phyloP scores from a whole-genome alignment of 2,329 filamentous ascomycete species.

The Colletotrichum euphorbiae region DNA sequence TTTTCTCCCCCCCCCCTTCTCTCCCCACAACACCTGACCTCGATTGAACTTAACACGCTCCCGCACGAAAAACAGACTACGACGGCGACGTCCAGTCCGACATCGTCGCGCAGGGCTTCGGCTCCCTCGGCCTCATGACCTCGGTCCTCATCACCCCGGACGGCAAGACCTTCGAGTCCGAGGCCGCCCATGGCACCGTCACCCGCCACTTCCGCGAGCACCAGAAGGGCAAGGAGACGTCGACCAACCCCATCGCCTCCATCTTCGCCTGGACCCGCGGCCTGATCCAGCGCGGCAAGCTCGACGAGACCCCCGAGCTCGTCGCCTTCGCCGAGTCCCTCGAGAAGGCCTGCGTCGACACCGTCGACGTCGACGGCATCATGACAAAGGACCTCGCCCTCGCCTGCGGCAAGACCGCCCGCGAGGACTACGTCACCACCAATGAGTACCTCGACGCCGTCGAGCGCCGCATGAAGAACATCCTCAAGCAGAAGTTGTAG shows the following conservation, averaged over 20 bases:
- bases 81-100: slow-evolving; percentile 99
- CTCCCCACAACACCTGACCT: too few relatives aligned
- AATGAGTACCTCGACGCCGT: slow-evolving; percentile 92
- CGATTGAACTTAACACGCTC: background rate
- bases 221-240: slow-evolving; percentile 97
- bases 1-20: background rate
- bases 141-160: slow-evolving; percentile 96
- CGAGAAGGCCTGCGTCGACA: slow-evolving; percentile 93
- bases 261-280: slow-evolving; percentile 99
- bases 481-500: slow-evolving; percentile 84
- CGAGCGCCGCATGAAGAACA: slow-evolving; percentile 86
- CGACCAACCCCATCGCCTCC: slow-evolving; percentile 97
- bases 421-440: slow-evolving; percentile 90
- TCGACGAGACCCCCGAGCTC: slow-evolving; percentile 93
- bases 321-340: slow-evolving; percentile 91
- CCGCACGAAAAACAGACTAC: slow-evolving; percentile 75
- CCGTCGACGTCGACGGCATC: slow-evolving; percentile 91
- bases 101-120: slow-evolving; percentile 97
- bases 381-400: slow-evolving; percentile 99
- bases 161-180: slow-evolving; percentile 96
- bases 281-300: slow-evolving; percentile 89
- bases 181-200: slow-evolving; percentile 97
- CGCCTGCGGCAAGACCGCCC: slow-evolving; percentile 87
- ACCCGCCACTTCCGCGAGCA: slow-evolving; percentile 99
- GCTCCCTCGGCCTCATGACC: slow-evolving; percentile 98